Base-by-base conservation (phyloP, 2,329 filamentous ascomycete genomes). In the Nakataea oryzae region DNA sequence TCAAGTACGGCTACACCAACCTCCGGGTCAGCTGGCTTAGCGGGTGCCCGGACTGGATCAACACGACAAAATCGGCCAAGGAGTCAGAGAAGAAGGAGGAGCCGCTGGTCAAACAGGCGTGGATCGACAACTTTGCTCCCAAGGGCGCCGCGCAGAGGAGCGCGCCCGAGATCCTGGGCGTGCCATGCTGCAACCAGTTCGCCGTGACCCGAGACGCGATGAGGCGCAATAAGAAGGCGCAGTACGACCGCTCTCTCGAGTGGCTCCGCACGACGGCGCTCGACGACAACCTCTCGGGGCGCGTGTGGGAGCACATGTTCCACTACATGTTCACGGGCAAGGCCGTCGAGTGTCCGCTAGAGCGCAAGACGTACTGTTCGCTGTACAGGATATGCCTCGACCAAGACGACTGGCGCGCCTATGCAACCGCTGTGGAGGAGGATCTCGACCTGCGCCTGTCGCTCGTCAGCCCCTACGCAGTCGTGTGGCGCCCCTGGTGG, bases 31-130 rank as follows among this genome's bases (percentile, higher is more conserved):
- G 74, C 62, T 84, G 81, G 81, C 71, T 78, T 41, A 77, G 79
- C 3, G 82, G 80, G 6, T 85, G 82, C 67, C 83, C 81, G 0
- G 75, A 75, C 55, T 83, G 81, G 79, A 77, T 84, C 63, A 71
- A 75, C 65, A 74, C 73, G 9, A 71, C 69, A 47, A 68, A 66
- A 30, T 61, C 65, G 32, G 54, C 63, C 14, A 65, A 65, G 26
- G 64, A 65, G 57, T 62, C 62, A 5, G 61, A 54, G 8, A 73
- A 71, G 66, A 27, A 69, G 63, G 71, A 74, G 63, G 69, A 73
- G 61, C 66, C 64, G 3, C 70, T 67, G 59, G 72, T 74, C 67
- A 58, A 66, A 29, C 63, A 68, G 54, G 71, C 71, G 17, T 70
- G 72, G 60, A 62, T 29, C 27, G 69, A 68, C 62, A 71, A 71